Evolutionary conservation across 1,139 yeast genomes (phyloP).

Genomic region (Taphrina pruni): DNA sequence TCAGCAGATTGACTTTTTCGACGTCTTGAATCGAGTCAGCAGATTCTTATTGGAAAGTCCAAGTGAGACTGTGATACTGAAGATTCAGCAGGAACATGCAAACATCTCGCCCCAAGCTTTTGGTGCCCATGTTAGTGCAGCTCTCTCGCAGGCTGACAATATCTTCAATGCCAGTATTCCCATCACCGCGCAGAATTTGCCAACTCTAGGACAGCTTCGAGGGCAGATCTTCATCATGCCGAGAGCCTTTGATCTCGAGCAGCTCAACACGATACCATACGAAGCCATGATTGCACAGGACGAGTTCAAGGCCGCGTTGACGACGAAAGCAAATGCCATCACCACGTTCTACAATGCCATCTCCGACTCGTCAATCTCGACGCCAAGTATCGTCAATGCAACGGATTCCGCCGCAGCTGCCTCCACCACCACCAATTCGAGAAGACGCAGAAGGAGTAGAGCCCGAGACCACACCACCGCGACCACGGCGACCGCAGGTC

Average conservation of each 20-base stretch:
- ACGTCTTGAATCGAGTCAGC: conserved; percentile 18
- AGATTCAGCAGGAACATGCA: conserved; percentile 34
- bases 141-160: neutral
- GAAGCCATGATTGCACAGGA: conserved; percentile 33
- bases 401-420: neutral
- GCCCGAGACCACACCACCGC: neutral
- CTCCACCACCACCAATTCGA: neutral
- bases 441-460: neutral
- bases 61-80: conserved; percentile 21
- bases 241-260: conserved; percentile 12
- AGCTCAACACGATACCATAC: conserved; percentile 24
- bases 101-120: conserved; percentile 5
- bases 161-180: conserved; percentile 16
- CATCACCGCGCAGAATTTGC: conserved; percentile 2
- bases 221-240: conserved; percentile 31
- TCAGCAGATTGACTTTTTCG: conserved; percentile 19
- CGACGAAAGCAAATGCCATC: conserved; percentile 18
- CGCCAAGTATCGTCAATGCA: conserved; percentile 4
- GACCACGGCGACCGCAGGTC: neutral
- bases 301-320: conserved; percentile 20
- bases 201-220: conserved; percentile 21
- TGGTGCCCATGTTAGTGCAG: conserved; percentile 8
- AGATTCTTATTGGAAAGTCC: conserved; percentile 16
- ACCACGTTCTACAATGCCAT: conserved; percentile 21
- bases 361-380: neutral